Conservation (phyloP, 1,284 basidiomycete genomes). For the Ceratobasidium sp. region DNA sequence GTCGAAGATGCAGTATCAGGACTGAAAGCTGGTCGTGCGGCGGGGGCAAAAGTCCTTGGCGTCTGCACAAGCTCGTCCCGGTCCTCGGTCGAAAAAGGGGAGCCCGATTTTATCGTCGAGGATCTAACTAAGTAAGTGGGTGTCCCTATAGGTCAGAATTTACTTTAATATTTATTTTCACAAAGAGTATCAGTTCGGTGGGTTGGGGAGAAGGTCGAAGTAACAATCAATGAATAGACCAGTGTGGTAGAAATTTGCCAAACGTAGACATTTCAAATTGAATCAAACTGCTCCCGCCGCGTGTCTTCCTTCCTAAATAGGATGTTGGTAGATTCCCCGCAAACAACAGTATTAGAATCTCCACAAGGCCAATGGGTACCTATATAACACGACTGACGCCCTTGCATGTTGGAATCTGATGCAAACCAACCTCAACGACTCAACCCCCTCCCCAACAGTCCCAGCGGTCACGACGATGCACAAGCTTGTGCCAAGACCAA, state of each 20-base stretch:
- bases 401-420: too few species aligned
- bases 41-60: conserved; percentile 80
- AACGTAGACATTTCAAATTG: not conserved
- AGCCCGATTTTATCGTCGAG: conserved; percentile 72
- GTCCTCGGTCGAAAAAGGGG: conserved; percentile 69
- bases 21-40: conserved; percentile 76
- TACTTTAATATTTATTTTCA: not conserved
- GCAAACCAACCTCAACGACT: not conserved
- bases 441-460: not conserved
- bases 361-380: too few species aligned
- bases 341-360: too few species aligned
- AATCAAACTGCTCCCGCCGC: not conserved
- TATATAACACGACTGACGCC: too few species aligned
- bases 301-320: too few species aligned
- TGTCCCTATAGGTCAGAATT: not conserved
- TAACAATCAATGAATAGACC: conserved; percentile 47
- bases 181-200: conserved; percentile 47
- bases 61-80: conserved; percentile 84
- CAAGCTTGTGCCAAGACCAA: conserved; percentile 11
- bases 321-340: too few species aligned
- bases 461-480: not conserved
- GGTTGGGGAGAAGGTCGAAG: conserved; percentile 48
- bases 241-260: not conserved
- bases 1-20: conserved; percentile 89
- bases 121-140: conserved; percentile 70